Percentiles rank a stretch among this genome's conserved stretches.
Conservation (phyloP, 805 yeast species). For the Wilhelminamyces savonicus region DNA sequence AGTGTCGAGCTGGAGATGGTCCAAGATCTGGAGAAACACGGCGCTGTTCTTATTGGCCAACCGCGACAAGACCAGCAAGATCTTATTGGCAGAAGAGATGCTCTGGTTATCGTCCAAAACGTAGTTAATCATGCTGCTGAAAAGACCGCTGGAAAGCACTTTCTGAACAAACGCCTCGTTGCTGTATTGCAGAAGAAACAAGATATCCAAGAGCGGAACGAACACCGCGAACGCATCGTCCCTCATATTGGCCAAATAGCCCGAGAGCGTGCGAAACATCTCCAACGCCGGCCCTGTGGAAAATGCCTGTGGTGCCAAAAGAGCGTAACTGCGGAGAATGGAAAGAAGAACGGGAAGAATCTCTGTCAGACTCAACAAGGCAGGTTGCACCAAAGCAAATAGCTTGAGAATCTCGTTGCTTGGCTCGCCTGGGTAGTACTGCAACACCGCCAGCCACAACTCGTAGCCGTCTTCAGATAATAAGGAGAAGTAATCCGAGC, state of each 20-base stretch:
- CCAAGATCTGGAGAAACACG: constrained; percentile 26
- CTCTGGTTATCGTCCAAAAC: constrained; percentile 38
- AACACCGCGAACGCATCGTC: constrained; percentile 63
- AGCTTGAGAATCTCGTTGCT: constrained; percentile 35
- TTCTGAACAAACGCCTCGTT: constrained; percentile 21
- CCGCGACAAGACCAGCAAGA: constrained; percentile 31
- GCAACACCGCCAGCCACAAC: constrained; percentile 68
- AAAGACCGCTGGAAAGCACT: constrained; percentile 39
- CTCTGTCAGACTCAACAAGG: constrained; percentile 68
- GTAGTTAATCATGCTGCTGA: constrained; percentile 35
- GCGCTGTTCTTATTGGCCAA: constrained; percentile 28
- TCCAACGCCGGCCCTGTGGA: constrained; percentile 29
- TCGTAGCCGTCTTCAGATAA: constrained; percentile 84
- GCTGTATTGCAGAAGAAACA: constrained; percentile 26
- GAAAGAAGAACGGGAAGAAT: constrained; percentile 58
- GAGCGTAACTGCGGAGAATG: constrained; percentile 56
- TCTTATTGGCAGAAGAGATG: constrained; percentile 32
- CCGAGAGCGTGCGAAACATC: constrained; percentile 44
- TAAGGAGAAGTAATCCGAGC: constrained; percentile 38
- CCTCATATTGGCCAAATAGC: constrained; percentile 53
- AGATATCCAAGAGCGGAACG: constrained; percentile 47
- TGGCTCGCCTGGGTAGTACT: constrained; percentile 44
- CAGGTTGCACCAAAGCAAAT: constrained; percentile 49
- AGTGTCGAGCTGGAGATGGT: constrained; percentile 19
- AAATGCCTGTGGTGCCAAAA: constrained; percentile 40